Evolutionary conservation across 129 eudicot genomes (phyloP), one percentile per base, ranked within the genome.

Genomic region (Lonicera japonica): DNA sequence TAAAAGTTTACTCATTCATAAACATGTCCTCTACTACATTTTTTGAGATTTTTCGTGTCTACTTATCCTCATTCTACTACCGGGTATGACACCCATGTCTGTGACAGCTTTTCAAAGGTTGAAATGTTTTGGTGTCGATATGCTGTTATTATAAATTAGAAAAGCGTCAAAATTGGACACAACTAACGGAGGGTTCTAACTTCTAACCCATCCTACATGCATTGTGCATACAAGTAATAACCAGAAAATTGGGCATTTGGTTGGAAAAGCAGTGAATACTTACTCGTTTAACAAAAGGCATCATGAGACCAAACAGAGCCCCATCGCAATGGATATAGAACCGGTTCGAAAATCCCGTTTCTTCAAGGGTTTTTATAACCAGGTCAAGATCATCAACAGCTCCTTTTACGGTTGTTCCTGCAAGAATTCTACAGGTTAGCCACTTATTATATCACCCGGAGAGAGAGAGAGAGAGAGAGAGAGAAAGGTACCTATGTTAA

Each of bases 241-340:
- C 36, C 50, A 50, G 21, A 29, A 52, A 64, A 19, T 18, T 64
- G 45, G 15, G 52, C 54, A 64, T 29, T 18, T 25, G 47, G 1
- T 64, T 21, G 36, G 24, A 29, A 29, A 29, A 29, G 41, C 19
- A 24, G 8, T 5, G 21, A 14, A 36, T n/a, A 68, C 70, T 68
- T 58, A 75, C 75, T 19, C 58, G 69, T n/a, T 54, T 75, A 50
- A 68, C 66, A 39, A 75, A 75, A 25, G 80, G 80, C 61, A 75
- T 46, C 80, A 75, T 75, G 56, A 75, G 80, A 15, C 80, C 80
- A 75, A 75, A 68, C 52, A 75, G 43, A 17, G 80, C 80, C 21
- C 74, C 80, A 75, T 75, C 80, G 68, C 80, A 75, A 29, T 75
- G 80, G 48, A 75, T 75, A 58, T 68, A 75, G 69, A 75, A 75